Conservation (phyloP, 768 basidiomycete genomes). For the Boletus edulis region DNA sequence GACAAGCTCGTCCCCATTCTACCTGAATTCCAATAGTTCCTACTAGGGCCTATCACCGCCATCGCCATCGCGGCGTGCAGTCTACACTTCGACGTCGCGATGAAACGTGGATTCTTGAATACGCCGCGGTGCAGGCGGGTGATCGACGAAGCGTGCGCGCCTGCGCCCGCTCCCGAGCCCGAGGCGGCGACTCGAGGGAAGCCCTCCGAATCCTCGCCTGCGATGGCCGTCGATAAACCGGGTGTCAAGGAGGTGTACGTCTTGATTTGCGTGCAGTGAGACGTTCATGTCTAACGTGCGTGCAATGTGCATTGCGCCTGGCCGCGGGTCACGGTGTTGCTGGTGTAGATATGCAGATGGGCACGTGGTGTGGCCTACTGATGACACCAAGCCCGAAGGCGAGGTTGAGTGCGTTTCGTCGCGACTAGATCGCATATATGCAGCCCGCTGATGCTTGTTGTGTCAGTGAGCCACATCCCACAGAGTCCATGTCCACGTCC, state of each 20-base stretch:
- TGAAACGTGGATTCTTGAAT: slow-evolving; percentile 26
- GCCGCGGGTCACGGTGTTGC: no score
- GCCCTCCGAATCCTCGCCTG: no score
- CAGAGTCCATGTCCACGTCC: neutral
- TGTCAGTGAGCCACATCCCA: neutral
- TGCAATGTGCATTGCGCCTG: no score
- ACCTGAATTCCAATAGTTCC: neutral
- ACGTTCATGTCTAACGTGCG: no score
- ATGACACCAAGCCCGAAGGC: neutral
- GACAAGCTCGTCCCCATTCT: no score
- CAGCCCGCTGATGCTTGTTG: neutral
- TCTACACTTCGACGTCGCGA: neutral
- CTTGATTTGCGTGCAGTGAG: no score
- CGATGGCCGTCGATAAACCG: neutral
- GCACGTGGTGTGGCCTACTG: neutral
- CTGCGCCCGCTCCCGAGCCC: neutral
- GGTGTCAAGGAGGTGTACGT: neutral
- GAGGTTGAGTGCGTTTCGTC: neutral
- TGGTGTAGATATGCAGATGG: neutral
- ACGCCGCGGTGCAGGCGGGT: slow-evolving; percentile 3
- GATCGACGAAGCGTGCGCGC: slow-evolving; percentile 6
- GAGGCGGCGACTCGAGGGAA: neutral
- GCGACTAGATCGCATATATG: neutral
- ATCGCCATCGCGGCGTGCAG: no score
- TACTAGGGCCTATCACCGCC: neutral